These are phyloP conservation scores for Phoenix dactylifera DNA, from an alignment of 176 grass and related monocot genomes.

Conservation along the genomic window DNA sequence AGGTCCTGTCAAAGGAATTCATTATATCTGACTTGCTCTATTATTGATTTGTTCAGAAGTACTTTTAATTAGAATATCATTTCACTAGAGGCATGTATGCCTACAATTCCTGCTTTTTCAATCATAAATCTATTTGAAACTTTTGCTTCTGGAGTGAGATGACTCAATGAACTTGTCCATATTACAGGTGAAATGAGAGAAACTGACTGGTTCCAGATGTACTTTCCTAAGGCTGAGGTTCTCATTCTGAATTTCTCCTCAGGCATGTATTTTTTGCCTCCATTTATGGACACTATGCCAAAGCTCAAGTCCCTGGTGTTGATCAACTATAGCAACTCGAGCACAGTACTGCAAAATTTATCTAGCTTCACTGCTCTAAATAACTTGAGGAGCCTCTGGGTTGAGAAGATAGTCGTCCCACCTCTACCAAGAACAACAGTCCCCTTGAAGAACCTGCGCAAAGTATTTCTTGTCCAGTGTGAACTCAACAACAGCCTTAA, in stretches of 20 bases:
- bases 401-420: slow-evolving; percentile 76
- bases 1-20: too few species aligned
- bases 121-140: too few species aligned
- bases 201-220: slow-evolving; percentile 89
- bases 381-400: slow-evolving; percentile 72
- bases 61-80: too few species aligned
- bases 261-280: slow-evolving; percentile 57
- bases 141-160: neutral
- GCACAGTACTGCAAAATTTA: slow-evolving; percentile 51
- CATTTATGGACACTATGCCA: slow-evolving; percentile 70
- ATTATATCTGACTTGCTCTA: too few species aligned
- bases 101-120: too few species aligned
- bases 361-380: slow-evolving; percentile 50
- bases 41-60: too few species aligned
- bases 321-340: slow-evolving; percentile 64
- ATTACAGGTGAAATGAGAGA: slow-evolving; percentile 90
- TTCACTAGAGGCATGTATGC: too few species aligned
- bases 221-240: slow-evolving; percentile 90
- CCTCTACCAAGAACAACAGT: slow-evolving; percentile 80
- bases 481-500: slow-evolving; percentile 55
- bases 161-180: slow-evolving; percentile 1
- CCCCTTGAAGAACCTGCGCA: slow-evolving; percentile 64
- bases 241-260: slow-evolving; percentile 89
- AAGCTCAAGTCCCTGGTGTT: slow-evolving; percentile 81
- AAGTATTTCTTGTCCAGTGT: slow-evolving; percentile 80